Evolutionary conservation across 2,329 filamentous ascomycete genomes (phyloP).

Genomic region (Colletotrichum higginsianum): DNA sequence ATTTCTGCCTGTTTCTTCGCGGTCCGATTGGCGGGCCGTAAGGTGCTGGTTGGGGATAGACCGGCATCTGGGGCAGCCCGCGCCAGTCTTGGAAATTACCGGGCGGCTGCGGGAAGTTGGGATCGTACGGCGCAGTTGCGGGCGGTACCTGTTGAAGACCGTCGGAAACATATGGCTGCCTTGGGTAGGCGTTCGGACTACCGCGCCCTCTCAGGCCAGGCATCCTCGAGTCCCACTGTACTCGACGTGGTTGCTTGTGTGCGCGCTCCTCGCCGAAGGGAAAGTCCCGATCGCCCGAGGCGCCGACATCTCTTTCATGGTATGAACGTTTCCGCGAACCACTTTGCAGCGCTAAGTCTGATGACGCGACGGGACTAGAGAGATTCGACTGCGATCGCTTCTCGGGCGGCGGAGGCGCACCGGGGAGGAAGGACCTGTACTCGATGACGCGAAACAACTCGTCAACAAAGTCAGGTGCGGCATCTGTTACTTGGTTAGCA

Average conservation of each 20-base stretch:
- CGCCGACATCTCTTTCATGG: slow-evolving; percentile 46
- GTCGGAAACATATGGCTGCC: neutral
- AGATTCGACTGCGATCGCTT: slow-evolving; percentile 41
- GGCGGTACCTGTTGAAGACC: slow-evolving; percentile 41
- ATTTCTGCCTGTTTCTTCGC: slow-evolving; percentile 64
- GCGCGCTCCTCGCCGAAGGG: slow-evolving; percentile 56
- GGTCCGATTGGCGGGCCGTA: slow-evolving; percentile 19
- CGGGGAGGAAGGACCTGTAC: slow-evolving; percentile 73
- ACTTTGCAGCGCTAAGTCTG: slow-evolving; percentile 41
- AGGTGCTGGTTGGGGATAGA: slow-evolving; percentile 1
- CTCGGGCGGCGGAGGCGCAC: slow-evolving; percentile 60
- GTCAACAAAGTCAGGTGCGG: slow-evolving; percentile 59
- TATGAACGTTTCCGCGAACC: slow-evolving; percentile 55
- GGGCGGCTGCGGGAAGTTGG: slow-evolving; percentile 54
- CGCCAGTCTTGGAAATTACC: slow-evolving; percentile 27
- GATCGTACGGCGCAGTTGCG: slow-evolving; percentile 67
- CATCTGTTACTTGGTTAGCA: slow-evolving; percentile 7
- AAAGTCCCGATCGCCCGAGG: slow-evolving; percentile 46
- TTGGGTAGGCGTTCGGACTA: neutral
- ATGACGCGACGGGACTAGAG: slow-evolving; percentile 33
- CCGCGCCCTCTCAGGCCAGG: slow-evolving; percentile 34
- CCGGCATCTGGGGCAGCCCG: slow-evolving; percentile 11
- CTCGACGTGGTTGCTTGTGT: slow-evolving; percentile 74
- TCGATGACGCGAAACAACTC: slow-evolving; percentile 79
- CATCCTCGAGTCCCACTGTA: slow-evolving; percentile 53